Evolutionary conservation across 1,284 basidiomycete species (phyloP).

Genomic region (Coniophora puteana): DNA sequence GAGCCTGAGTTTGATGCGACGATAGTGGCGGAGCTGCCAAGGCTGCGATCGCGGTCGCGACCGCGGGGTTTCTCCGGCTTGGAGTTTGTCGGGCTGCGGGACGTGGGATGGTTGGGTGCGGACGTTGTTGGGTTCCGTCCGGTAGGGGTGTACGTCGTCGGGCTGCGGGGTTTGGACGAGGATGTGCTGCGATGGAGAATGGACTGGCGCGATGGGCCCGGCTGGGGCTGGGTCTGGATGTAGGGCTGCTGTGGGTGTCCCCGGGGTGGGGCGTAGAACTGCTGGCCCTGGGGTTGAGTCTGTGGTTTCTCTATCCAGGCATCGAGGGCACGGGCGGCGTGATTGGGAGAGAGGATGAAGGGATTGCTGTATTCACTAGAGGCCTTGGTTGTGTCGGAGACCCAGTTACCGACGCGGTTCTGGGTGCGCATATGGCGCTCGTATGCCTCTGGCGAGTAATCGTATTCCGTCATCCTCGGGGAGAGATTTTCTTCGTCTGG

Average conservation of each 20-base stretch:
- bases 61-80: slow-evolving; percentile 12
- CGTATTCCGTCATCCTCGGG: slow-evolving; percentile 48
- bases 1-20: too few relatives aligned
- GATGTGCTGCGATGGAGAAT: slow-evolving; percentile 21
- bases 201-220: slow-evolving; percentile 19
- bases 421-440: slow-evolving; percentile 40
- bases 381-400: slow-evolving; percentile 23
- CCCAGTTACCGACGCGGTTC: slow-evolving; percentile 41
- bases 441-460: slow-evolving; percentile 49
- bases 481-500: too few relatives aligned
- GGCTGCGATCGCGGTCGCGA: slow-evolving; percentile 9
- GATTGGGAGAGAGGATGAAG: slow-evolving; percentile 24
- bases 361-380: slow-evolving; percentile 25
- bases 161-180: slow-evolving; percentile 14
- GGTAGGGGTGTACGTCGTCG: slow-evolving; percentile 15
- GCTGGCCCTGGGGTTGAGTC: background rate
- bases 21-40: slow-evolving; percentile 8
- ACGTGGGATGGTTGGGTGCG: slow-evolving; percentile 10
- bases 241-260: background rate
- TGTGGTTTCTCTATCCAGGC: slow-evolving; percentile 9
- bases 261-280: slow-evolving; percentile 4
- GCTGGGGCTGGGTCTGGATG: slow-evolving; percentile 14
- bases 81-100: slow-evolving; percentile 24
- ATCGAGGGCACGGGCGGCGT: slow-evolving; percentile 29
- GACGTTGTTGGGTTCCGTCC: too few relatives aligned